Evolutionary conservation across 495 filamentous ascomycete species (phyloP), one percentile per base, ranked within the genome.

Genomic region (Rusavskia elegans): DNA sequence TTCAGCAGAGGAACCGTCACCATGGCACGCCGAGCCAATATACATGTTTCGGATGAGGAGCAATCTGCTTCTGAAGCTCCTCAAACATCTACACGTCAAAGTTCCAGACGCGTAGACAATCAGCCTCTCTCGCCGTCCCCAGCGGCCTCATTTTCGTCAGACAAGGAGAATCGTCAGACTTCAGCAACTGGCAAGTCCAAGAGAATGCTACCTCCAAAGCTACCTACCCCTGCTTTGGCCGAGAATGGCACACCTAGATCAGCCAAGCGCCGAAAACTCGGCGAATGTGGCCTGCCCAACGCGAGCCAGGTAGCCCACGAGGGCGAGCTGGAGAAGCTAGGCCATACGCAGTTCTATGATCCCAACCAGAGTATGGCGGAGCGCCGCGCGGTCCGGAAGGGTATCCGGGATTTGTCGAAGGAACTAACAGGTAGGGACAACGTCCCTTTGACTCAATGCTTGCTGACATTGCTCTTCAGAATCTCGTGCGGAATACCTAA

Each of bases 341-440:
- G 55, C 0, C 61, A 71, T 14, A 75, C 63, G 5, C 63, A 73
- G 51, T 82, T 71, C 55, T 99, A 93, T 61, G 87, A 99, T 55
- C 92, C 92, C 0, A 81, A 95, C 58, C 92, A 99, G 61, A 77
- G 86, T 54, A 74, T 82, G 37, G 79, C 82, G n/a, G 79, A 90
- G 63, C 76, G 89, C 27, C 72, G 90, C 41, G 62, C 72, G 37
- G 62, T 95, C 21, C 79, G 87, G 27, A 79, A 78, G 50, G 76
- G 68, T 0, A 70, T 85, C 20, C 75, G 92, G 55, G 78, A 84
- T 50, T 69, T 93, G 29, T 67, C 78, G 3, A 70, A 76, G 19
- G 73, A 83, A 10, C 66, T 95, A 39, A 68, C 80, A 54, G 80
- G 82, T 84, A 68, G 14, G 38, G 51, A 17, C n/a, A 49, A 13